Base-by-base conservation (phyloP, 768 basidiomycete genomes). In the Auricularia sp. region DNA sequence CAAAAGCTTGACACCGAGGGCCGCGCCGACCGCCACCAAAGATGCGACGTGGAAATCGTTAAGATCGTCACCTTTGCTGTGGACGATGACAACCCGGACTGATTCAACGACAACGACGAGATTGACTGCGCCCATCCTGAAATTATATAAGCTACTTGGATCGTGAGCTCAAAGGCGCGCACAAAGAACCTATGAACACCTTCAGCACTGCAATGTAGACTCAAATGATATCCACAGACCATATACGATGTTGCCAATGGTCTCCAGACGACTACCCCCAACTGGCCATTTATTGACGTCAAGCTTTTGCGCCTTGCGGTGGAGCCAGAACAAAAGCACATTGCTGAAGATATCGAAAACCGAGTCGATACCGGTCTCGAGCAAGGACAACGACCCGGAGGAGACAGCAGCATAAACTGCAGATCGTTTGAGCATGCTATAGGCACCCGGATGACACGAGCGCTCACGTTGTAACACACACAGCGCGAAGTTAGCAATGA, bases 271-370 rank as follows among this genome's bases (percentile, higher is more conserved):
- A n/a, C 89, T 85, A 44, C 94, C 94, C 61, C 94, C 88, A 3
- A 93, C 89, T 35, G 95, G 94, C 94, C 93, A 98, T 69, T 90
- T 90, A 74, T 88, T 92, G 54, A 78, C 69, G 71, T 97, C 94
- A 67, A 96, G 81, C 39, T 69, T 80, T 11, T 70, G 75, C 1
- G 92, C 86, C 70, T 92, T 88, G 69, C 79, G 79, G 75, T 98
- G 88, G 2, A 95, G 78, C 81, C 83, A 86, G 69, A 85, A 89
- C 2, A 94, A 80, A n/a, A 94, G 77, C 56, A 92, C 73, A 70
- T 92, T 94, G 71, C 90, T 91, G 56, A 88, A 88, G 67, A 91
- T 80, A 72, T 94, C 93, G 71, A 88, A 92, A 16, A 90, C 79
- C 13, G 94, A 86, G 73, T 98, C 96, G 71, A 95, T 89, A 8